Evolutionary conservation across 2,329 filamentous ascomycete species (phyloP).

Genomic region (Calonectria fujianensis): DNA sequence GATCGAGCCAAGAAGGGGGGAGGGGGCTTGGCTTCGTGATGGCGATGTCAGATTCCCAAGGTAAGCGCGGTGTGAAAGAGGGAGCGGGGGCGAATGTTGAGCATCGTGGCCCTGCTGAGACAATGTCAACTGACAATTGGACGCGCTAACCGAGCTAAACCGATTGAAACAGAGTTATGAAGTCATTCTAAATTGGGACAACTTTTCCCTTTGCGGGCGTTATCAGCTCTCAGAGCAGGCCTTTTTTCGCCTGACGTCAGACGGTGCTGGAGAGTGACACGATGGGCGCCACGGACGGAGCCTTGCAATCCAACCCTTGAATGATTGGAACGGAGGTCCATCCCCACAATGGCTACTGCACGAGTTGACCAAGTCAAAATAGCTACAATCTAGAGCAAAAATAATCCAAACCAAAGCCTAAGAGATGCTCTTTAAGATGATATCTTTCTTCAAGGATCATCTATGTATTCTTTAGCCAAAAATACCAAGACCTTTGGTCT

Average conservation of each 20-base stretch:
- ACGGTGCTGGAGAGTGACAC: background rate
- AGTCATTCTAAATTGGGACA: background rate
- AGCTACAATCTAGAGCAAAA: too few species aligned
- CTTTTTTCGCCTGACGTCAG: background rate
- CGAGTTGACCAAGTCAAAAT: too few species aligned
- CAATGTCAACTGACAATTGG: background rate
- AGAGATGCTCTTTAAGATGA: too few species aligned
- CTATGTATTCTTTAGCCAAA: too few species aligned
- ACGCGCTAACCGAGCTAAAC: background rate
- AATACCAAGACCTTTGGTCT: too few species aligned
- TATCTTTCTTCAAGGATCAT: too few species aligned
- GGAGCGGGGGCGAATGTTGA: background rate
- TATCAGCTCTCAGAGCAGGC: background rate
- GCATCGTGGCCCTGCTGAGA: background rate
- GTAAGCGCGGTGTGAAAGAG: background rate
- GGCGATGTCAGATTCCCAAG: background rate
- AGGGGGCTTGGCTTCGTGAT: background rate
- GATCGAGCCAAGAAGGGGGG: background rate
- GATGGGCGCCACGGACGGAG: background rate
- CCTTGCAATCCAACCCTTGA: background rate
- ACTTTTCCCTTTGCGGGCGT: background rate
- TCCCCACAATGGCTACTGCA: too few species aligned
- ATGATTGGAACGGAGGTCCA: too few species aligned
- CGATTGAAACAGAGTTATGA: background rate
- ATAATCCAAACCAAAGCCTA: too few species aligned